These are phyloP conservation scores for Hypomyces perniciosus DNA, from an alignment of 2,329 filamentous ascomycete genomes.

Conservation along the genomic window DNA sequence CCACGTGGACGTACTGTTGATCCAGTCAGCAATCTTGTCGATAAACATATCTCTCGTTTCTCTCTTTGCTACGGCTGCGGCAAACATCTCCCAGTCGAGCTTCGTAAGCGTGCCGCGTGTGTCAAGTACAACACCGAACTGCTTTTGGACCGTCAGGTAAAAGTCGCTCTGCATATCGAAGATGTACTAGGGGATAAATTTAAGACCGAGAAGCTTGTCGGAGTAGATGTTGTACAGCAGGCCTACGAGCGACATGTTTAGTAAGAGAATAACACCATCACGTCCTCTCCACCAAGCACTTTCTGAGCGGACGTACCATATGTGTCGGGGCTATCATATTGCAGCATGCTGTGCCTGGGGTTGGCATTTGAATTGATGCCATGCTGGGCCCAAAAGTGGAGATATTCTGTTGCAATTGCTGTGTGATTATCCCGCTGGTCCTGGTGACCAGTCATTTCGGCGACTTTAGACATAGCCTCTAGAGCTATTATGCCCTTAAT, in stretches of 20 bases:
- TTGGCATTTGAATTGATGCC: slow-evolving; percentile 61
- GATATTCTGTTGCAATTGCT: slow-evolving; percentile 59
- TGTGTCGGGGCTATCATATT: slow-evolving; percentile 61
- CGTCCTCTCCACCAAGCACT: too few relatives aligned
- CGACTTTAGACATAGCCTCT: slow-evolving; percentile 70
- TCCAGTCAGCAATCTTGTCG: slow-evolving; percentile 62
- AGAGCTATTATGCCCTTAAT: slow-evolving; percentile 81
- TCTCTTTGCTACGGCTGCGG: slow-evolving; percentile 62
- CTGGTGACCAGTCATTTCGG: slow-evolving; percentile 52
- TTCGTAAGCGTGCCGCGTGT: slow-evolving; percentile 78
- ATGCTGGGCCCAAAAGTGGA: slow-evolving; percentile 64
- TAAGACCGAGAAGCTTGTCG: slow-evolving; percentile 70
- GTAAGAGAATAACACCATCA: too few relatives aligned
- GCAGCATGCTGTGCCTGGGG: slow-evolving; percentile 64
- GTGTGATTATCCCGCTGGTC: slow-evolving; percentile 54
- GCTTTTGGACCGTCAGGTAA: slow-evolving; percentile 65
- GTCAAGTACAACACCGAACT: slow-evolving; percentile 79
- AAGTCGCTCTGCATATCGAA: slow-evolving; percentile 74
- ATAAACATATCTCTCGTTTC: slow-evolving; percentile 61
- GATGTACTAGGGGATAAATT: slow-evolving; percentile 66
- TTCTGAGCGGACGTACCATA: slow-evolving; percentile 24
- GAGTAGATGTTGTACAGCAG: slow-evolving; percentile 76
- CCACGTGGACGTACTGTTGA: slow-evolving; percentile 67
- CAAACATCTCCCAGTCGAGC: slow-evolving; percentile 82
- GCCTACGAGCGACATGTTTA: background rate